Base-by-base conservation (phyloP, 352 stramenopile species). In the Globisporangium cederbergense region DNA sequence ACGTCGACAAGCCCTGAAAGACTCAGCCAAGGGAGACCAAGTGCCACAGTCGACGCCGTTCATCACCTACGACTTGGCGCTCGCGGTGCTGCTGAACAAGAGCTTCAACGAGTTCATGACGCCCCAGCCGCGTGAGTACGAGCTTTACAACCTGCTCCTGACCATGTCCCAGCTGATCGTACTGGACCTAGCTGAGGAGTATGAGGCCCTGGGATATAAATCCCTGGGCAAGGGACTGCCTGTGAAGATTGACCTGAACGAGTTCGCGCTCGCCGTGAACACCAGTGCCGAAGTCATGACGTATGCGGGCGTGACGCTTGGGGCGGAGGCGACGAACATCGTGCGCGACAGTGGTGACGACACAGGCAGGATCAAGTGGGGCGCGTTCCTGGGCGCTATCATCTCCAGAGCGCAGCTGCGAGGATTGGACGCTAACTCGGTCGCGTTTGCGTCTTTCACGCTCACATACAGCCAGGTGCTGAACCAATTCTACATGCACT, bases 401-500 rank as follows among this genome's bases (percentile, higher is more conserved):
- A 34, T 53, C 5, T 11, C 47, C 22, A 22, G 30, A 25, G 47
- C 47, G 2, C 47, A 53, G 47, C 47, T 53, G 22, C 47, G 47
- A 11, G 47, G 47, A 6, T 16, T 53, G 10, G 47, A 53, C 47
- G 25, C 47, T 20, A 53, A 53, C 47, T 32, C 47, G 10, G 25
- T 53, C 8, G 47, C 47, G 47, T 53, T 53, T 20, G 47, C 20
- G 10, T n/a, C 22, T 20, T 32, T 1, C n/a, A 11, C 47, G 18
- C 4, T 34, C 22, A 53, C 47, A 11, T 53, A 53, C 47, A 34
- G 3, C 1, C 10, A 53, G 20, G 47, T 53, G 47, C 47, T 53
- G 47, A 53, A 53, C 47, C 47, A 53, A 20, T 53, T 32, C 47
- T 53, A 53, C 47, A 53, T 53, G 47, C 47, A 53, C 47, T 53